Evolutionary conservation across 148 eudicot species (phyloP).

Genomic region (Cornus suecica): DNA sequence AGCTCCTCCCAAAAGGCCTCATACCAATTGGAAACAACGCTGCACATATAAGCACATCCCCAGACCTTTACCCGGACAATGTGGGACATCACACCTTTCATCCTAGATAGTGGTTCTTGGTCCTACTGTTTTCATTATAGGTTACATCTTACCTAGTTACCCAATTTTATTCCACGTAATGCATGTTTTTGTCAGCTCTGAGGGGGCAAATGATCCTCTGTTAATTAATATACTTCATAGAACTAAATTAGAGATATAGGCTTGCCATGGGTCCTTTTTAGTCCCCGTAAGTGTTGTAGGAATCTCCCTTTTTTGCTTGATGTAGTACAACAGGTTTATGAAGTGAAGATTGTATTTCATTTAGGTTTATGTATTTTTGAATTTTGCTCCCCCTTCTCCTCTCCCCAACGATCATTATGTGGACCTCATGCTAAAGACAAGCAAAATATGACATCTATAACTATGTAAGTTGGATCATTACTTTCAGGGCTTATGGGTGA

Average conservation of each 20-base stretch:
- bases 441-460: neutral
- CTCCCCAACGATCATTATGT: neutral
- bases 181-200: neutral
- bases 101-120: neutral
- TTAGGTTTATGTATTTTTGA: neutral
- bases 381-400: too few species aligned
- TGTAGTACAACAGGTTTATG: neutral
- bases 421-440: neutral
- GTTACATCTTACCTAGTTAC: neutral
- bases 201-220: neutral
- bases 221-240: neutral
- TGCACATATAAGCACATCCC: too few species aligned
- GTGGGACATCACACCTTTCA: too few species aligned
- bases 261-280: neutral
- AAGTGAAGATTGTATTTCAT: neutral
- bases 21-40: too few species aligned
- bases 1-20: too few species aligned
- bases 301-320: neutral
- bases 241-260: neutral
- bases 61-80: too few species aligned
- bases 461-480: neutral
- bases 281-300: neutral
- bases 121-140: neutral
- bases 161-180: neutral
- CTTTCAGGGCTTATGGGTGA: conserved; percentile 79